Percentiles rank a stretch among this genome's conserved stretches.
phyloP scores from a whole-genome alignment of 352 stramenopile species.

The Globisporangium cederbergense region DNA sequence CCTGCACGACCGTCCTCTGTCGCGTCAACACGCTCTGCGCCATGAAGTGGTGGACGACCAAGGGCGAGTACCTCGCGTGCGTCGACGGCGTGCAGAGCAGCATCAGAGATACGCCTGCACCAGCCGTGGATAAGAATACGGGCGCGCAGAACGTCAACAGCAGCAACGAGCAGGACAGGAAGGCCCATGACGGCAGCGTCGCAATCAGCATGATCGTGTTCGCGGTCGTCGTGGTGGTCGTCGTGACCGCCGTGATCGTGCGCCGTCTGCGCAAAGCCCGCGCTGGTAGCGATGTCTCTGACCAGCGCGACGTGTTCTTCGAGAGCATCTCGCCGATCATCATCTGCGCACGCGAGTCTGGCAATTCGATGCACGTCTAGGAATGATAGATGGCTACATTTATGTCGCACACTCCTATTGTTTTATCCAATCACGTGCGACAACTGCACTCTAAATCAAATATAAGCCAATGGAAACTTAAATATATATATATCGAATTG shows the following conservation, averaged over 20 bases:
- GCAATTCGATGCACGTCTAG: neutral
- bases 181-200: neutral
- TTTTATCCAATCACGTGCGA: no score
- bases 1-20: constrained; percentile 41
- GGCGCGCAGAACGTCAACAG: neutral
- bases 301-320: constrained; percentile 14
- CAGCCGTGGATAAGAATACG: neutral
- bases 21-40: constrained; percentile 60
- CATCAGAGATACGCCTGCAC: neutral
- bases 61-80: constrained; percentile 61
- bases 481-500: no score
- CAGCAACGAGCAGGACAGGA: neutral
- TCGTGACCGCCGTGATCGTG: constrained; percentile 3
- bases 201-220: constrained; percentile 5
- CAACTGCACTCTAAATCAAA: no score
- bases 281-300: neutral
- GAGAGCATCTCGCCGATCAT: constrained; percentile 3
- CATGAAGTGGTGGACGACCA: constrained; percentile 75
- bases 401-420: no score
- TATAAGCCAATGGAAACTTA: no score
- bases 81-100: constrained; percentile 23
- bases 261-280: constrained; percentile 5
- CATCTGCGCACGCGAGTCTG: neutral
- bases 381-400: no score
- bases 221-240: neutral